Evolutionary conservation across 2,329 filamentous ascomycete species (phyloP), one percentile per base, ranked within the genome.

Genomic region (Diatrype stigma): DNA sequence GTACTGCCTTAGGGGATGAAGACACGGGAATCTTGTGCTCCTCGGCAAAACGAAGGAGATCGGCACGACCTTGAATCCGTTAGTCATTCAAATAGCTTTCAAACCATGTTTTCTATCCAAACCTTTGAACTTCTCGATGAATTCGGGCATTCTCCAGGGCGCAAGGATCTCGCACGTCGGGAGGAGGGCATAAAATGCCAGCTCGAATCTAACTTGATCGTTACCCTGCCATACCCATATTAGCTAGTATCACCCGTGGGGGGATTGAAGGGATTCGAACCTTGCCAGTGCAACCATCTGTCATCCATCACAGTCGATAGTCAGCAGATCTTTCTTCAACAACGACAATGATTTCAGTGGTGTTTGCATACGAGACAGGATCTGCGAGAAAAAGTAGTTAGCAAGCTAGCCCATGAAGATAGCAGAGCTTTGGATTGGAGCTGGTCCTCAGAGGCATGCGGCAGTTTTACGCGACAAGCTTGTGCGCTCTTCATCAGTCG

Each of bases 1-100:
- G 14, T 37, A 14, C 34, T 7, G 53, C 46, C 44, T 56, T 54
- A 34, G 49, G 53, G 8, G 54, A 49, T 21, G 47, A 54, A 12
- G 48, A 50, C 2, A 58, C 50, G 3, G 54, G 54, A 21, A 58
- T 51, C 50, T 38, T 38, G 16, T 55, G 48, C 21, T 49, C 45
- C 2, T 21, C 40, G 8, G 54, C 54, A 32, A 53, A 45, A 14
- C 22, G 11, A 8, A 42, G 21, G 17, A 42, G 38, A 23, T 42
- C 38, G 8, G 7, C 14, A 12, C 38, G 38, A 8, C 38, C 38
- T 23, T 17, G 16, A 22, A 22, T 42, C 19, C 22, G 21, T 42
- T 14, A 21, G 38, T 14, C 16, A 21, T 7, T 21, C 19, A 23
- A 5, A 6, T 42, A 11, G 17, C 8, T 14, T 12, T 8, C 21